Conservation (phyloP, 2,329 filamentous ascomycete genomes). For the Salinomyces thailandicus region DNA sequence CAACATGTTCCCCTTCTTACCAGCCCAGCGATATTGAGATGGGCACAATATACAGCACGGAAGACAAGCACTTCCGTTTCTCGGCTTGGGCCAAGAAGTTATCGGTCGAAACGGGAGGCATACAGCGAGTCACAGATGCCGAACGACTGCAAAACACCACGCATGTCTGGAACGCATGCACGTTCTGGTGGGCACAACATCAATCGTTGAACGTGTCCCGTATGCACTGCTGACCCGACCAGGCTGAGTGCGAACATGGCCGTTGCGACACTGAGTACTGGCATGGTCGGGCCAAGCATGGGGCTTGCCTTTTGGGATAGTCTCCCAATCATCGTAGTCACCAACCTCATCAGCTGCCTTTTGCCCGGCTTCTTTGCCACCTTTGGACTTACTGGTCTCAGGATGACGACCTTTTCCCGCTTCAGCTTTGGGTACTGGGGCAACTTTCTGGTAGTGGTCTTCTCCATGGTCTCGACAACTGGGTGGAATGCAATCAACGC, state of each 20-base stretch:
- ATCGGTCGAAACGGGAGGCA: background rate
- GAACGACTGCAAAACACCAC: background rate
- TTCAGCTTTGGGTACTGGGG: background rate
- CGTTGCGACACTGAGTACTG: slow-evolving; percentile 9
- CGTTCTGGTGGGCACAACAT: slow-evolving; percentile 6
- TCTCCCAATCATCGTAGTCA: slow-evolving; percentile 9
- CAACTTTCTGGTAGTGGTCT: background rate
- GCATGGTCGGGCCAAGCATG: slow-evolving; percentile 9
- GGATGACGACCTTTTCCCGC: slow-evolving; percentile 11
- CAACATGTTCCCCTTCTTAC: no score
- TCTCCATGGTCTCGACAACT: background rate
- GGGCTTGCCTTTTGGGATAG: slow-evolving; percentile 9
- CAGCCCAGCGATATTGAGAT: background rate
- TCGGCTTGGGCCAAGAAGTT: background rate
- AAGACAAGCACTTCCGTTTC: background rate
- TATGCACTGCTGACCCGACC: background rate
- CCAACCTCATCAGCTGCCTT: slow-evolving; percentile 8
- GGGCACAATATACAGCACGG: background rate
- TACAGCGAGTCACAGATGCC: background rate
- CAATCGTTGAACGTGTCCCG: background rate
- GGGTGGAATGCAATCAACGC: background rate
- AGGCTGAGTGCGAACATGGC: slow-evolving; percentile 11
- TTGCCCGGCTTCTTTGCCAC: slow-evolving; percentile 7
- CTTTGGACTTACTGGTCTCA: slow-evolving; percentile 8
- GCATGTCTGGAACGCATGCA: slow-evolving; percentile 5